Evolutionary conservation across 306 rosid species (phyloP).

Genomic region (Prosopis cineraria): DNA sequence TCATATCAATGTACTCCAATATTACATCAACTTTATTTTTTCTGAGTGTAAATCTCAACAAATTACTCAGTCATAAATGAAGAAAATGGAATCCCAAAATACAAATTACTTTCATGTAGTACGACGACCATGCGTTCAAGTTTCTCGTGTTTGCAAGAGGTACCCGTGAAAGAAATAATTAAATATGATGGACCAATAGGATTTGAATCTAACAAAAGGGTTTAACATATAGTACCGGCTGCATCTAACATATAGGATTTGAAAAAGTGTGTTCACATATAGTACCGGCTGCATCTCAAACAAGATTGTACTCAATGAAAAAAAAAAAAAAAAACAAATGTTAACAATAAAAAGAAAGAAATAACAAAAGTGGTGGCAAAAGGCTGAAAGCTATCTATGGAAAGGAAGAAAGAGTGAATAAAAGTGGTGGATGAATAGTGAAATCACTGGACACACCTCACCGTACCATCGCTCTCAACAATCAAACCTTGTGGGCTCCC

Average conservation of each 20-base stretch:
- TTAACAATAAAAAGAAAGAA: too few species aligned
- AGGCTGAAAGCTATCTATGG: slow-evolving; percentile 27
- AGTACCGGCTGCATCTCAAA: too few species aligned
- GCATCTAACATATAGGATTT: too few species aligned
- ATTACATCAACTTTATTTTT: not conserved
- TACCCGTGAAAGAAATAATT: not conserved
- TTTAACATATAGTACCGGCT: too few species aligned
- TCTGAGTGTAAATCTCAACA: not conserved
- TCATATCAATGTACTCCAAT: not conserved
- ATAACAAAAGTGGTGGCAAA: slow-evolving; percentile 33
- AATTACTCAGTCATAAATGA: not conserved
- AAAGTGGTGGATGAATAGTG: slow-evolving; percentile 38
- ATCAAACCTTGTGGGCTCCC: slow-evolving; percentile 60
- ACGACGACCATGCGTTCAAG: not conserved
- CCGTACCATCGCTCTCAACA: slow-evolving; percentile 53
- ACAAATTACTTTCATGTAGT: not conserved
- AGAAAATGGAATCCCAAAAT: not conserved
- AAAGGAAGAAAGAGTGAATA: slow-evolving; percentile 12
- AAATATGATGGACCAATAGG: too few species aligned
- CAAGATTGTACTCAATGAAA: too few species aligned
- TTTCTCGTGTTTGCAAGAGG: not conserved
- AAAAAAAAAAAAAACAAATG: too few species aligned
- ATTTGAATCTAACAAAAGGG: too few species aligned
- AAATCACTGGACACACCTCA: slow-evolving; percentile 42
- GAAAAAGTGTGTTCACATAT: too few species aligned